phyloP scores from a whole-genome alignment of 257 asterid species.

The Jasminum sambac region DNA sequence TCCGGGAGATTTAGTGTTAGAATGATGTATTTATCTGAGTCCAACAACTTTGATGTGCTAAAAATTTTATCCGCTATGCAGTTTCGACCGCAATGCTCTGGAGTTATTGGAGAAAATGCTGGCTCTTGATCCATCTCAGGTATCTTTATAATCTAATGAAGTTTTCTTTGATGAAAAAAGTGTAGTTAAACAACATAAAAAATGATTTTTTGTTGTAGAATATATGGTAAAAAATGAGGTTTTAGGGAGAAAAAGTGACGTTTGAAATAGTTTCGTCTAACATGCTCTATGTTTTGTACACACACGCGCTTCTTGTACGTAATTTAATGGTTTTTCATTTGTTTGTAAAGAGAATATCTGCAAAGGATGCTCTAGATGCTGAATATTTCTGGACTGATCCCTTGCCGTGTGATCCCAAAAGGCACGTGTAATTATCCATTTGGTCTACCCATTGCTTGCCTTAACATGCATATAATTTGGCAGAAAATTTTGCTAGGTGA shows the following conservation, averaged over 20 bases:
- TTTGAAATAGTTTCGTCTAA: too few species aligned
- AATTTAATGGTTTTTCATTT: conserved; percentile 2
- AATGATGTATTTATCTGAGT: conserved; percentile 2
- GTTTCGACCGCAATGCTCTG: conserved; percentile 89
- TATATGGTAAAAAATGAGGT: too few species aligned
- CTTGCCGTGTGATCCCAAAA: conserved; percentile 91
- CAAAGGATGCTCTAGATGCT: conserved; percentile 93
- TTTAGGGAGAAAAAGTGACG: too few species aligned
- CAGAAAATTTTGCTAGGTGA: background rate
- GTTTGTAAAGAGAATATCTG: conserved; percentile 69
- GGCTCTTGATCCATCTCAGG: conserved; percentile 96
- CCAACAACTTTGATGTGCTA: conserved; percentile 21
- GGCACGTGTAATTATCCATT: conserved; percentile 35
- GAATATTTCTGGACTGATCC: conserved; percentile 99
- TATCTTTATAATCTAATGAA: conserved; percentile 30
- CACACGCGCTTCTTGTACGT: too few species aligned
- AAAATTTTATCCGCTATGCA: conserved; percentile 35
- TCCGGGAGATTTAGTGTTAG: conserved; percentile 10
- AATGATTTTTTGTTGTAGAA: too few species aligned
- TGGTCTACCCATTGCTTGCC: background rate
- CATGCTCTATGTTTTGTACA: too few species aligned
- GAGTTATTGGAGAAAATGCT: conserved; percentile 91
- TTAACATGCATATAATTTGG: conserved; percentile 4
- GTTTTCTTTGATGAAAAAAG: background rate
- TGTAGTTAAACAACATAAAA: too few species aligned